Base-by-base conservation (phyloP, 108 stramenopile genomes). In the Seminavis robusta region DNA sequence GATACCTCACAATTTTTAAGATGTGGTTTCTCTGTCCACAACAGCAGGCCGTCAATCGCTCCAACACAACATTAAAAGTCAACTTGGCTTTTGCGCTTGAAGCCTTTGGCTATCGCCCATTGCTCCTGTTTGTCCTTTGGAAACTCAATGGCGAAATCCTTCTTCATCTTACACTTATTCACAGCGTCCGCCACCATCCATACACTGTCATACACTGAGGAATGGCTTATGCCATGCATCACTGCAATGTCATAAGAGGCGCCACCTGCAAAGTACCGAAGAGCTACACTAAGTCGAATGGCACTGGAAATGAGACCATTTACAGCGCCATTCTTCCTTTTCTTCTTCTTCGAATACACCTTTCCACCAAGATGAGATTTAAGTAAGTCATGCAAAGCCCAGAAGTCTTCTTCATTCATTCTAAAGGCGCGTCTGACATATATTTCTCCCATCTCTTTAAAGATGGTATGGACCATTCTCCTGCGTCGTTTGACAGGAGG, bases 1-100 rank as follows among this genome's bases (percentile, higher is more conserved):
- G 43, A 31, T 25, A 31, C 31, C 0, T 56, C 56, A 5, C 30
- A 30, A 13, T 63, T 56, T n/a, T 43, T 40, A 6, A 37, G 19
- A 26, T 11, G 31, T 4, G 73, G 73, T 24, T 47, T 45, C 33
- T 74, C 16, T 0, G 46, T 76, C 68, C 68, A 69, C 23, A 71
- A 46, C 8, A 77, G 32, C 27, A 77, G 58, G 16, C 68, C 76
- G 48, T 77, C 76, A 47, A 77, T 57, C 15, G 56, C 54, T 1
- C 76, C 76, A 48, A 47, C 55, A 63, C 67, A 69, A 40, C 29
- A 40, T 23, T 40, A 17, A 49, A 71, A 62, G 8, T 32, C 47
- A 8, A 47, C 61, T 25, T 15, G 24, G n/a, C 52, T 55, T 39
- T 21, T 57, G 41, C 42, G 15, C 41, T 39, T 31, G 38, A 77